These are phyloP conservation scores for Scutellaria baicalensis DNA, from an alignment of 257 asterid species.

Conservation along the genomic window DNA sequence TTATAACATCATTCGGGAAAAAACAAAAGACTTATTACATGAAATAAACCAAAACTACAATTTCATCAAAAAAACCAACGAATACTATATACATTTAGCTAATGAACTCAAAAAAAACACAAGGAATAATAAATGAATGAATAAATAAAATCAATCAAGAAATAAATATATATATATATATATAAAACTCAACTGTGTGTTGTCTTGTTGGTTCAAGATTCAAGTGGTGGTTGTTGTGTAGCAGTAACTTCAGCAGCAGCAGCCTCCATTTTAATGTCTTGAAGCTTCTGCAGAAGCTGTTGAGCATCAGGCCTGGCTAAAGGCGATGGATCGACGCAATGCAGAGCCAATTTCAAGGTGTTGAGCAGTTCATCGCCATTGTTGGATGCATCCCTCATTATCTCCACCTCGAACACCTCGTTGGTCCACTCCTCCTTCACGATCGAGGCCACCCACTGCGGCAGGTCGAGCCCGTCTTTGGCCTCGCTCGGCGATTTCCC, in stretches of 20 bases:
- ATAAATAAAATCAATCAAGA: too few relatives aligned
- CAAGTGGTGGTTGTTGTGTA: too few relatives aligned
- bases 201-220: too few relatives aligned
- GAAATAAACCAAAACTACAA: too few relatives aligned
- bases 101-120: too few relatives aligned
- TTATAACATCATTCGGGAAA: too few relatives aligned
- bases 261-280: slow-evolving; percentile 57
- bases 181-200: too few relatives aligned
- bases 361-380: slow-evolving; percentile 69
- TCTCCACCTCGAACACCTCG: slow-evolving; percentile 83
- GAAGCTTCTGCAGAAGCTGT: slow-evolving; percentile 61
- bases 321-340: slow-evolving; percentile 86
- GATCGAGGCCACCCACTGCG: slow-evolving; percentile 87
- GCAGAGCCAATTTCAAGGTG: slow-evolving; percentile 72
- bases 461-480: slow-evolving; percentile 72
- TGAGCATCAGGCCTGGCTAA: slow-evolving; percentile 72
- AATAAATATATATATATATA: too few relatives aligned
- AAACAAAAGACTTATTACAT: too few relatives aligned
- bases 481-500: slow-evolving; percentile 93
- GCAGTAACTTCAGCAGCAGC: slow-evolving; percentile 15
- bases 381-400: slow-evolving; percentile 57
- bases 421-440: slow-evolving; percentile 94
- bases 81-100: too few relatives aligned
- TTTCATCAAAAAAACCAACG: too few relatives aligned
- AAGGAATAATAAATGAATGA: too few relatives aligned